These are phyloP conservation scores for Inosperma sp. DNA, from an alignment of 768 basidiomycete genomes.

Conservation along the genomic window DNA sequence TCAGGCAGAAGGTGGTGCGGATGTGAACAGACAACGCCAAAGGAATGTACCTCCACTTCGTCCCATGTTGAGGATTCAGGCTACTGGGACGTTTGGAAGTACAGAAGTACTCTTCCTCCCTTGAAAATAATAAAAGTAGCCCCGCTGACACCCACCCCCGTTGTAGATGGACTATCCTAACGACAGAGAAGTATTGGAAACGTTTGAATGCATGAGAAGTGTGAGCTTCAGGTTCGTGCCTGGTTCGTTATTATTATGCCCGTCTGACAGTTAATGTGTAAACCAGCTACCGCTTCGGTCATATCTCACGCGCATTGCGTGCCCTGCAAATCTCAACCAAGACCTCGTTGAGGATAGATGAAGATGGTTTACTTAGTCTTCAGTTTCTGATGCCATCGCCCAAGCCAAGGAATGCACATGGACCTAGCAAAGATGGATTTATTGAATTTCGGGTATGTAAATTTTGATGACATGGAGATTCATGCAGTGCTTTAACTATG, in stretches of 20 bases:
- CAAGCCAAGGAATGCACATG: constrained; percentile 34
- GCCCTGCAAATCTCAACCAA: constrained; percentile 84
- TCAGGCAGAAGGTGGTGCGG: constrained; percentile 19
- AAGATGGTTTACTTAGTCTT: constrained; percentile 75
- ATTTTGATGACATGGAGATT: neutral
- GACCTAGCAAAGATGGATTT: constrained; percentile 52
- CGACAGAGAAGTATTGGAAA: constrained; percentile 85
- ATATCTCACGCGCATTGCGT: constrained; percentile 64
- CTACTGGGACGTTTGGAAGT: constrained; percentile 76
- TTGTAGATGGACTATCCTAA: constrained; percentile 92
- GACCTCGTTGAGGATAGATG: constrained; percentile 83
- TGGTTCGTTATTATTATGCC: neutral
- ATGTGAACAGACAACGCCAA: constrained; percentile 13
- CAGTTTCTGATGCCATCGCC: constrained; percentile 82
- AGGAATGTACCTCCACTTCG: constrained; percentile 25
- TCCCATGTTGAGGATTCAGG: constrained; percentile 76
- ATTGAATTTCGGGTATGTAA: constrained; percentile 81
- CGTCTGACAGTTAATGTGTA: neutral
- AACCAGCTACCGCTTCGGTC: constrained; percentile 75
- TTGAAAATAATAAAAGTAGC: neutral
- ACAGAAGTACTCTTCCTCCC: constrained; percentile 56
- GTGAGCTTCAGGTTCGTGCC: constrained; percentile 65
- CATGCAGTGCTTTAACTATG: neutral
- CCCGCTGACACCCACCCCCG: neutral
- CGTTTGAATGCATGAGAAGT: constrained; percentile 70